phyloP scores from a whole-genome alignment of 2,329 filamentous ascomycete genomes.

The Verticillium albo-atrum region DNA sequence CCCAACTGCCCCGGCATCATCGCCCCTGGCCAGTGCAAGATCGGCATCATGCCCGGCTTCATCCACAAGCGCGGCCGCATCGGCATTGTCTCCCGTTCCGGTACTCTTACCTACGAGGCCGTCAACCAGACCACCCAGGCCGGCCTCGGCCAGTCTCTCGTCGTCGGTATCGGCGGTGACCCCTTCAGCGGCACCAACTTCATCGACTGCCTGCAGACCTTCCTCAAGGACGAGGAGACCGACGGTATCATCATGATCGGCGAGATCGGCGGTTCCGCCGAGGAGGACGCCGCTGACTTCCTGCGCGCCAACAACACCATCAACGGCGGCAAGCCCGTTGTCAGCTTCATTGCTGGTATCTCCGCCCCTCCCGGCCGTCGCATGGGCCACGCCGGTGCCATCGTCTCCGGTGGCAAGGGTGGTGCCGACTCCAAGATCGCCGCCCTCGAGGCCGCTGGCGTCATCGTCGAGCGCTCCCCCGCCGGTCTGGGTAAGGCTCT shows the following conservation, averaged over 20 bases:
- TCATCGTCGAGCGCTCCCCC: conserved; percentile 93
- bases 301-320: conserved; percentile 85
- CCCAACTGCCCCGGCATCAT: conserved; percentile 99
- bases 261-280: conserved; percentile 94
- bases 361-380: conserved; percentile 91
- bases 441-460: conserved; percentile 87
- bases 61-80: conserved; percentile 99
- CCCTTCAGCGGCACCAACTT: conserved; percentile 99
- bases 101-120: conserved; percentile 97
- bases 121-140: conserved; percentile 97
- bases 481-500: conserved; percentile 89
- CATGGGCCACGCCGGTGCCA: conserved; percentile 98
- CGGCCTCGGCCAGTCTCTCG: conserved; percentile 94
- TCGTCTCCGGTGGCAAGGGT: conserved; percentile 95
- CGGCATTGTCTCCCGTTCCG: conserved; percentile 96
- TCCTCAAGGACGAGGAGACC: conserved; percentile 92
- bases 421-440: conserved; percentile 97
- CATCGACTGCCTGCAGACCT: conserved; percentile 97
- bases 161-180: conserved; percentile 97
- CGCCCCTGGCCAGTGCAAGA: conserved; percentile 94
- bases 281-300: conserved; percentile 98
- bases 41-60: conserved; percentile 99
- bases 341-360: conserved; percentile 98
- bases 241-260: conserved; percentile 99
- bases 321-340: conserved; percentile 84